Conservation (phyloP, 768 basidiomycete species). For the Hericium rajendrae region DNA sequence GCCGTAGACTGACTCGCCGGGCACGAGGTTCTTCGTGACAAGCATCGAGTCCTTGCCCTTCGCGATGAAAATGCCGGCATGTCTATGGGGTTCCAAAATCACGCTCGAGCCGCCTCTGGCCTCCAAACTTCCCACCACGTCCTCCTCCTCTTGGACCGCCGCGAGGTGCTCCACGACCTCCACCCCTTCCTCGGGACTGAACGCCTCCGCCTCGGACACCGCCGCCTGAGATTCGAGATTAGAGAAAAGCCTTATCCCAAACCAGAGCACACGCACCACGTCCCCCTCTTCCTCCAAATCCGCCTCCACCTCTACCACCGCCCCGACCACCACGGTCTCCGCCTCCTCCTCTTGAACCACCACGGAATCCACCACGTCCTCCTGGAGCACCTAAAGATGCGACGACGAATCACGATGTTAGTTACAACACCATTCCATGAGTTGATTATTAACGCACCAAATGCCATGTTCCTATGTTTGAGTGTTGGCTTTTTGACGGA, state of each 20-base stretch:
- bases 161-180: conserved; percentile 26
- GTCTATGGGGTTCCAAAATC: conserved; percentile 90
- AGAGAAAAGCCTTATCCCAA: background rate
- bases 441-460: conserved; percentile 15
- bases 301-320: conserved; percentile 18
- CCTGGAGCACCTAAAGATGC: conserved; percentile 45
- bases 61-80: conserved; percentile 92
- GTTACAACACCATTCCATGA: background rate
- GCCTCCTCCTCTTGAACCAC: conserved; percentile 24
- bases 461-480: conserved; percentile 20
- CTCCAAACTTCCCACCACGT: conserved; percentile 61
- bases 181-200: conserved; percentile 17
- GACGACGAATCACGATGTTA: background rate
- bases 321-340: conserved; percentile 5
- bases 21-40: conserved; percentile 96
- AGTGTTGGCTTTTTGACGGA: background rate
- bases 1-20: conserved; percentile 96
- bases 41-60: conserved; percentile 95
- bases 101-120: conserved; percentile 75
- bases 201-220: conserved; percentile 18
- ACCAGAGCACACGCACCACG: conserved; percentile 8
- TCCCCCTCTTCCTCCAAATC: conserved; percentile 20
- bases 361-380: conserved; percentile 65
- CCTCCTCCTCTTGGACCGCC: conserved; percentile 32
- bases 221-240: background rate